A percentile compares a stretch with the other conserved stretches of the same genome.
These are phyloP conservation scores for Bruguiera sexangula DNA, from an alignment of 345 rosid genomes.

Conservation along the genomic window DNA sequence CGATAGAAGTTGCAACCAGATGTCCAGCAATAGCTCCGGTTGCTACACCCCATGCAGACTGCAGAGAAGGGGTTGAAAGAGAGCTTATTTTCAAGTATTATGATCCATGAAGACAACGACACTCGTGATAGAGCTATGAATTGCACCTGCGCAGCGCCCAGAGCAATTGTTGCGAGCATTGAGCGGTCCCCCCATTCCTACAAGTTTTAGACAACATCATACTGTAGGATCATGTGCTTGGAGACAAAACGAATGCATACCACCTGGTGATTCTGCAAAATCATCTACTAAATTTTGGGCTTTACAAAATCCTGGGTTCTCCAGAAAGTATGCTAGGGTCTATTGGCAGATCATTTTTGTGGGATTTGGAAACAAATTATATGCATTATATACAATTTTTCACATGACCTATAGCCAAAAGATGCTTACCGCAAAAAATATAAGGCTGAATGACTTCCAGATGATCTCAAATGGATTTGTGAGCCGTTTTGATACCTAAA, in stretches of 20 bases:
- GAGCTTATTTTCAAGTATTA: neutral
- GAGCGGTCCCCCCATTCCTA: constrained; percentile 99
- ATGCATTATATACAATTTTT: neutral
- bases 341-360: neutral
- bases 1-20: constrained; percentile 74
- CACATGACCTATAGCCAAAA: neutral
- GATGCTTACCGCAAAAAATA: constrained; percentile 88
- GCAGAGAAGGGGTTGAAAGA: constrained; percentile 6
- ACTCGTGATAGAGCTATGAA: neutral
- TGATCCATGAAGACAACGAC: neutral
- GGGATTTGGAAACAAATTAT: neutral
- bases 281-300: too few relatives aligned
- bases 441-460: constrained; percentile 95
- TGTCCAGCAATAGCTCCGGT: constrained; percentile 96
- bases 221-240: neutral
- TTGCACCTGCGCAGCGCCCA: constrained; percentile 88
- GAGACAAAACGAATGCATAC: too few relatives aligned
- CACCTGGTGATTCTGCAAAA: too few relatives aligned
- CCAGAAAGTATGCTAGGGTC: too few relatives aligned
- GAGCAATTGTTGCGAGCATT: constrained; percentile 98
- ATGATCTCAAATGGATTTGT: constrained; percentile 83
- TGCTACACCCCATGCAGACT: constrained; percentile 99
- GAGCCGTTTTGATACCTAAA: constrained; percentile 67
- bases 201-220: constrained; percentile 7
- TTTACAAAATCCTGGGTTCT: too few relatives aligned